Base-by-base conservation (phyloP, 1,139 yeast species). In the Yamadazyma jaroonii region DNA sequence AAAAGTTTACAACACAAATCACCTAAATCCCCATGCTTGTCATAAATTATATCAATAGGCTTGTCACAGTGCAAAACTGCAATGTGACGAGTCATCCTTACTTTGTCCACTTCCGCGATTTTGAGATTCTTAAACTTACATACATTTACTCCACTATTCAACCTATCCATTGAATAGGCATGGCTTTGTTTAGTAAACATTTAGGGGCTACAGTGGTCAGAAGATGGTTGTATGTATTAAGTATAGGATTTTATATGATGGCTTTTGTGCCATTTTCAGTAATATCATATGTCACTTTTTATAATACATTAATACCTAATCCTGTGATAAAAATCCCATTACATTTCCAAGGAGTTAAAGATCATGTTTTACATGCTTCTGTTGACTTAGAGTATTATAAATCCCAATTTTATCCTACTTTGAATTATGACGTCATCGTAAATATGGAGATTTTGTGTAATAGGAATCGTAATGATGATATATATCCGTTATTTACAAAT, bases 21-120 rank as follows among this genome's bases (percentile, higher is more conserved):
- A 2, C 79, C 83, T 52, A 74, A 77, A 51, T 75, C 79, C 0
- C 82, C 82, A 46, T 52, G 66, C 28, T 52, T 48, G 9, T 51
- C 57, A 6, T 59, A 42, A 10, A 65, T 45, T 5, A 54, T 57
- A 6, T 44, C 54, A 23, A 57, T 59, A n/a, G 64, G 73, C 11
- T 67, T 66, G 48, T 77, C 82, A 37, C 74, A 62, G 12, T 67
- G 67, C 26, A 77, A 54, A 20, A 77, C 61, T 17, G 79, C 79
- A 36, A 75, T 55, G 40, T 68, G 72, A 6, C 32, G 25, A 29
- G 28, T 27, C 27, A 22, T 12, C 30, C 20, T 17, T 17, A 17
- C 6, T 17, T 17, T 17, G 20, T 17, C 20, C 20, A 17, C 20
- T 17, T 17, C n/a, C 20, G 20, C 20, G 20, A 17, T 17, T 17